Evolutionary conservation across 2,329 filamentous ascomycete species (phyloP), one percentile per base, ranked within the genome.

Genomic region (Ilyonectria sp.): DNA sequence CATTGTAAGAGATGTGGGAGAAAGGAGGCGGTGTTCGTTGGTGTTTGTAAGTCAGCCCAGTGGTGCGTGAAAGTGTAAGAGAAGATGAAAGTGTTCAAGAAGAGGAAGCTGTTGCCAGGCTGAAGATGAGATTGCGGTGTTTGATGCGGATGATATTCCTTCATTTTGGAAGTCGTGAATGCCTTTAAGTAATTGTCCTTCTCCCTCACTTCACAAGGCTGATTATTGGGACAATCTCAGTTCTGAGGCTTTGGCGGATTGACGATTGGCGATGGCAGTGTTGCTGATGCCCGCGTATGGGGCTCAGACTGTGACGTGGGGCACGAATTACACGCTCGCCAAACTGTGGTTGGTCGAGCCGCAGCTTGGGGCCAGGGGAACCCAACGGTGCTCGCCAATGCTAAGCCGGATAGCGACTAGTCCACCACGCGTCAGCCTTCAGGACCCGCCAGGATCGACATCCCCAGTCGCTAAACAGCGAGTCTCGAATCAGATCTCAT

Each of bases 1-100:
- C 74, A 77, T 77, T 4, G 58, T 70, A 23, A 40, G 65, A 65
- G 58, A 63, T 23, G 17, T 54, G 11, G 44, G 13, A 23, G 26
- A 26, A 40, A 47, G 23, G 13, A 19, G 19, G 15, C 49, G 56
- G 50, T 6, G 26, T 44, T 54, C n/a, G 37, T 53, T 43, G 40
- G 40, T 37, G 31, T n/a, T 19, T 53, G 31, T 53, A 53, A 53
- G 50, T 53, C 50, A 35, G 4, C n/a, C n/a, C 19, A 8, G n/a
- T 21, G 21, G 49, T 52, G n/a, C 49, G n/a, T 19, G n/a, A 17
- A 53, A 15, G 37, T 19, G 40, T 43, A 43, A n/a, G 37, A 35
- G 49, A 26, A 52, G 26, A 53, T 23, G n/a, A 55, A 31, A 21
- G 21, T 21, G 21, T 21, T 21, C 21, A 53, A 35, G 49, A 26